Evolutionary conservation across 345 rosid species (phyloP), one percentile per base, ranked within the genome.

Genomic region (Ricinus communis): DNA sequence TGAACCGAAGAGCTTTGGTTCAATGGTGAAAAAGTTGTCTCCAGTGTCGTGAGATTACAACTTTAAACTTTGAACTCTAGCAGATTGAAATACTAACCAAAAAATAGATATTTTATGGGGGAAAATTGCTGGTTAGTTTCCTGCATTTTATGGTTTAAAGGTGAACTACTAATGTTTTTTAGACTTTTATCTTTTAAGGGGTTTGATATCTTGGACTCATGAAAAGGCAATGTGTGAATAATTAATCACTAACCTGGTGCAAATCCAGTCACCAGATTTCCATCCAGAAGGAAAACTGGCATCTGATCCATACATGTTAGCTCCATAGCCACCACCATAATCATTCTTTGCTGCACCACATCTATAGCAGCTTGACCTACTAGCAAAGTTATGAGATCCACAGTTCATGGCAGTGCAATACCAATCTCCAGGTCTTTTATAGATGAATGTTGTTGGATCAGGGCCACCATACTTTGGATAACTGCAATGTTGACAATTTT

Each of bases 211-310:
- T 38, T 4, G 38, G 4, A 33, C 6, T 2, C 38, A 33, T 33
- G 38, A 33, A 33, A 33, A 2, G 6, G 45, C 27, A 21, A 50
- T 66, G 18, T 60, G 65, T 45, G 49, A 25, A 61, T 12, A 25
- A 61, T 12, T 14, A 14, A 8, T 13, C 22, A 46, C 62, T 30
- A 21, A 91, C 97, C 91, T 86, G 33, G 85, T 51, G 80, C 94
- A 91, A 65, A 91, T 77, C 97, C 97, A 91, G 53, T 91, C 97
- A 8, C 97, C 97, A 36, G 92, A 78, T 79, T 91, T 91, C 94
- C 94, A 91, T 43, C 87, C 76, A 22, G 94, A 84, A 68, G 89
- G 92, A 31, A 31, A 66, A 40, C 62, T 41, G 25, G 55, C 60
- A 41, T 77, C 77, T 3, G 70, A 63, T 11, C 22, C 71, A 59